Conservation (phyloP, 2,329 filamentous ascomycete genomes). For the Westerdykella ornata region DNA sequence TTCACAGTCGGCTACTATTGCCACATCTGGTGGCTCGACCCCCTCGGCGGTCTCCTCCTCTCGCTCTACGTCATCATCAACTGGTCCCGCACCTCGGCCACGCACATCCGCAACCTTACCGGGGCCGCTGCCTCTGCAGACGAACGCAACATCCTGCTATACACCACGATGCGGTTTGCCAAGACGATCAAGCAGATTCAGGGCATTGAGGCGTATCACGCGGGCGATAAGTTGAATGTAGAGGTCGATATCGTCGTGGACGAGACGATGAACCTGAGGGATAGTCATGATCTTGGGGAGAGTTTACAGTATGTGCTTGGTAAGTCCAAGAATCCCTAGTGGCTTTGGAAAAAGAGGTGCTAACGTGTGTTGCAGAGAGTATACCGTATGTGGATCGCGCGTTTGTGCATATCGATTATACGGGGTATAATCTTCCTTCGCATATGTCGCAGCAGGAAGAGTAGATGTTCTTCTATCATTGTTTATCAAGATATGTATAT, state of each 20-base stretch:
- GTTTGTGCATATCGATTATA: conserved; percentile 50
- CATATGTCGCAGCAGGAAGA: conserved; percentile 46
- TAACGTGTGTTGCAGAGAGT: conserved; percentile 46
- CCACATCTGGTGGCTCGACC: conserved; percentile 77
- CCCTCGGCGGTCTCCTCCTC: conserved; percentile 70
- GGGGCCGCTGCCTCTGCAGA: conserved; percentile 73
- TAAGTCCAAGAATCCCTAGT: conserved; percentile 12
- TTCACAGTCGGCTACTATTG: conserved; percentile 61
- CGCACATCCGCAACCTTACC: conserved; percentile 74
- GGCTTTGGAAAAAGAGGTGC: background rate
- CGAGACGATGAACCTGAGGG: conserved; percentile 65
- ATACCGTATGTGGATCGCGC: conserved; percentile 64
- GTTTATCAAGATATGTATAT: too few relatives aligned
- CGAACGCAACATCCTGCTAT: conserved; percentile 77
- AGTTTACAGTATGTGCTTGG: conserved; percentile 73
- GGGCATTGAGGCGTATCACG: conserved; percentile 76
- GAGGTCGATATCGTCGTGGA: conserved; percentile 79
- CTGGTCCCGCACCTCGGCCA: conserved; percentile 66
- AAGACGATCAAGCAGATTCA: conserved; percentile 81
- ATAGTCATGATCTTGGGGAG: conserved; percentile 75
- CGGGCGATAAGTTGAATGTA: conserved; percentile 77
- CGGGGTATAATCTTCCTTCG: conserved; percentile 45
- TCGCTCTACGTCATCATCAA: conserved; percentile 72
- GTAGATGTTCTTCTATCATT: background rate
- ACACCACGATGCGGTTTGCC: conserved; percentile 89